Conservation (phyloP, 208 protist genomes). For the Lotmaria passim region DNA sequence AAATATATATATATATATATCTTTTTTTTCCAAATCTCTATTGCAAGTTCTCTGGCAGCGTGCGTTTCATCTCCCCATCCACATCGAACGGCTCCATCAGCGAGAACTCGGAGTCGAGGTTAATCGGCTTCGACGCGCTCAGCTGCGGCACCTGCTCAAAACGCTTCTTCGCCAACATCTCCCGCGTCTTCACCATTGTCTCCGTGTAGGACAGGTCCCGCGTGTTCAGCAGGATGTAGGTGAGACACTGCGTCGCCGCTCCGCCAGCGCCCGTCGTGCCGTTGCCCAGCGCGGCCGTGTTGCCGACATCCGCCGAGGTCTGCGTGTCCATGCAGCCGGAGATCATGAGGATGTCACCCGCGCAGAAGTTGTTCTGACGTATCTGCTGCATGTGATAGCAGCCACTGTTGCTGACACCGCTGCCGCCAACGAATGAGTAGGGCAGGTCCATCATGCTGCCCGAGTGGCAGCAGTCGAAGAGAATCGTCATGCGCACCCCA, state of each 20-base stretch:
- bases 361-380: slow-evolving; percentile 55
- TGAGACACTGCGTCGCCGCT: slow-evolving; percentile 70
- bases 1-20: neutral
- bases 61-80: slow-evolving; percentile 33
- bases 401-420: slow-evolving; percentile 17
- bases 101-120: slow-evolving; percentile 57
- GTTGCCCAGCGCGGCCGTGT: slow-evolving; percentile 52
- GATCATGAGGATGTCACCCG: slow-evolving; percentile 70
- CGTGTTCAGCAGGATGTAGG: slow-evolving; percentile 62
- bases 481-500: slow-evolving; percentile 66
- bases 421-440: slow-evolving; percentile 55
- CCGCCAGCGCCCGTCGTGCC: slow-evolving; percentile 62
- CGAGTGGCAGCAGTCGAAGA: slow-evolving; percentile 93
- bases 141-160: slow-evolving; percentile 82
- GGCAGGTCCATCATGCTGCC: slow-evolving; percentile 85
- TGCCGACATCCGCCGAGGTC: slow-evolving; percentile 69
- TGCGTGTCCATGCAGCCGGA: slow-evolving; percentile 68
- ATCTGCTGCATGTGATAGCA: slow-evolving; percentile 71
- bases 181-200: slow-evolving; percentile 58
- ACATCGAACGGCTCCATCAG: slow-evolving; percentile 41
- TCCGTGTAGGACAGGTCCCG: slow-evolving; percentile 51
- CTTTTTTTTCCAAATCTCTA: neutral
- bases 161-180: slow-evolving; percentile 57
- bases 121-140: slow-evolving; percentile 64
- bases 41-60: slow-evolving; percentile 24